Percentiles rank a stretch among this genome's conserved stretches.
Conservation (phyloP, 176 grass and related monocot genomes). For the Bromus sterilis region DNA sequence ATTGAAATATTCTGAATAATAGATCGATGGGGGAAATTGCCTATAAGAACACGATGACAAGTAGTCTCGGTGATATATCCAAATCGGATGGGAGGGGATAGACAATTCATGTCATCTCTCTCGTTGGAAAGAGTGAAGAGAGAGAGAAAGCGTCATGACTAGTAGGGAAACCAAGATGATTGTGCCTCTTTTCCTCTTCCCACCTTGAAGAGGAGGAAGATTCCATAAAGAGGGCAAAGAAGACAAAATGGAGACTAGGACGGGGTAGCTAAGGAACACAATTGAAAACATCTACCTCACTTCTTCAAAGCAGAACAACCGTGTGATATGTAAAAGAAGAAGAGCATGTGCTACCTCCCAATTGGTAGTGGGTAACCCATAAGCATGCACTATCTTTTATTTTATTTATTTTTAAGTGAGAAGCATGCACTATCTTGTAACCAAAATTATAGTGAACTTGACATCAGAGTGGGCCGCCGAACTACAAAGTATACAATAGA, state of each 20-base stretch:
- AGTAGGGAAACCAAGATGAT: constrained; percentile 24
- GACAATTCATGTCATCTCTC: background rate
- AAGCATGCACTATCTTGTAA: background rate
- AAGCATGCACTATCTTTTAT: background rate
- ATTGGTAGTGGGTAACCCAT: background rate
- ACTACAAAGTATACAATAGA: background rate
- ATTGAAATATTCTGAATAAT: too few species aligned
- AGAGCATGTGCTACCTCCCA: background rate
- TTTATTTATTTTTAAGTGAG: too few species aligned
- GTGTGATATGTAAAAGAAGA: background rate
- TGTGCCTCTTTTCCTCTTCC: background rate
- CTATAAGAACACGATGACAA: background rate
- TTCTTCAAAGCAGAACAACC: background rate
- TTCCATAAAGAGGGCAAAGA: background rate
- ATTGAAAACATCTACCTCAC: background rate
- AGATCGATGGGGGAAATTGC: background rate
- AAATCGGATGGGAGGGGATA: background rate
- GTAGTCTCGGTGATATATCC: background rate
- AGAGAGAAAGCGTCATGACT: background rate
- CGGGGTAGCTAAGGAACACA: background rate
- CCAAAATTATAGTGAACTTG: background rate
- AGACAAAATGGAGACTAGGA: background rate
- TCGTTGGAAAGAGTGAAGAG: constrained; percentile 24
- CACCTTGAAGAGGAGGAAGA: constrained; percentile 9
- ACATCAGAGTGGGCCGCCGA: background rate